phyloP scores from a whole-genome alignment of 2,329 filamentous ascomycete species.

The Mollisia scopiformis region DNA sequence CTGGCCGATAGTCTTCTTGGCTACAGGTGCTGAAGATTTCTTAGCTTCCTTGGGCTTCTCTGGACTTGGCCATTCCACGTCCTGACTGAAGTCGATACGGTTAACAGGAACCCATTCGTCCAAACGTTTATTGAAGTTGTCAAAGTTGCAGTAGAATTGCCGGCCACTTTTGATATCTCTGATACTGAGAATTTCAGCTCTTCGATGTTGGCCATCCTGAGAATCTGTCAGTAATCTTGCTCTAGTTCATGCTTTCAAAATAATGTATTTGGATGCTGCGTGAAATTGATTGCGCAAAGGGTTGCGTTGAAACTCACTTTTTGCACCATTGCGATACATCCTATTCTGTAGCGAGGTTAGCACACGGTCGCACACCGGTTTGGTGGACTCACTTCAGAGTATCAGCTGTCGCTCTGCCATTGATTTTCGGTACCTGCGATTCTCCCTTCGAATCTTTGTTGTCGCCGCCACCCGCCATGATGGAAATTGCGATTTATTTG shows the following conservation, averaged over 20 bases:
- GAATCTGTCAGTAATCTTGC: conserved; percentile 26
- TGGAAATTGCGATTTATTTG: conserved; percentile 35
- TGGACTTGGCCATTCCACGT: conserved; percentile 95
- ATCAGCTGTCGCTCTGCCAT: conserved; percentile 81
- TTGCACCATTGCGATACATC: conserved; percentile 40
- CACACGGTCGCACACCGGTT: conserved; percentile 14
- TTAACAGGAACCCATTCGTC: conserved; percentile 83
- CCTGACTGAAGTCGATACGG: conserved; percentile 83
- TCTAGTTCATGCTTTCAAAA: conserved; percentile 17
- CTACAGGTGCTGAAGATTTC: conserved; percentile 56
- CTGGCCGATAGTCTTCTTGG: conserved; percentile 39
- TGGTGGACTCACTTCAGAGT: conserved; percentile 69
- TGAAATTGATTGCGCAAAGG: background rate
- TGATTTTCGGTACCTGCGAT: conserved; percentile 63
- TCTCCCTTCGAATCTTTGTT: conserved; percentile 58
- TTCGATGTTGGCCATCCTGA: conserved; percentile 81
- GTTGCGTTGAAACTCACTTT: conserved; percentile 30
- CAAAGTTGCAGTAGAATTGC: conserved; percentile 38
- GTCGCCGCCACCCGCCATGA: conserved; percentile 56
- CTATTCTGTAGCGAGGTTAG: conserved; percentile 32
- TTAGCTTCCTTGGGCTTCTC: conserved; percentile 79
- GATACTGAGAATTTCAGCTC: conserved; percentile 96
- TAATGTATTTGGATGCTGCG: background rate
- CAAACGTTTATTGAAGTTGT: conserved; percentile 38
- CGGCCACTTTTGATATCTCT: conserved; percentile 85